A percentile compares a stretch with the other conserved stretches of the same genome.
Conservation (phyloP, 129 eudicot species). For the Gnaphalium uliginosum region DNA sequence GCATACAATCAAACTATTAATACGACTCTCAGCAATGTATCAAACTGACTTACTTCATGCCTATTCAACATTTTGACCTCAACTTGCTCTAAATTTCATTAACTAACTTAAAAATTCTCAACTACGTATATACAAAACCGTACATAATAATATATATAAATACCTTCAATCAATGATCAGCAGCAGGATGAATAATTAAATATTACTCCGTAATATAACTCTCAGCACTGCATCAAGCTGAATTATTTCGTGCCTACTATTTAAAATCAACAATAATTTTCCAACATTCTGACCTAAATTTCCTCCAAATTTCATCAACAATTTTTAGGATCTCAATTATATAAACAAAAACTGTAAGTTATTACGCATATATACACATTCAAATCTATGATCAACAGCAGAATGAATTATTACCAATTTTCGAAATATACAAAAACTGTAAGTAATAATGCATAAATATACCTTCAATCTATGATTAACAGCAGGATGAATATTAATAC, state of each 20-base stretch:
- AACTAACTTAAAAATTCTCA: too few relatives aligned
- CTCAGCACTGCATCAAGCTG: background rate
- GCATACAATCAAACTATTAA: background rate
- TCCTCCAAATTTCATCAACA: too few relatives aligned
- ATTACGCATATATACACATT: background rate
- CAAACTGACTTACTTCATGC: background rate
- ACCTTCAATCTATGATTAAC: conserved; percentile 98
- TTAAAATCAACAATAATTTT: background rate
- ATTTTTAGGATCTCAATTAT: background rate
- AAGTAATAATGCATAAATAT: background rate
- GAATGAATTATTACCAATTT: background rate
- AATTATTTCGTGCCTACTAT: background rate
- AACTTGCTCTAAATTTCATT: too few relatives aligned
- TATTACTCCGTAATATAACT: too few relatives aligned
- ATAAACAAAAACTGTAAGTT: background rate
- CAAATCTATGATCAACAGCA: background rate
- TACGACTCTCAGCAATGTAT: background rate
- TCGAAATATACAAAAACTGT: too few relatives aligned
- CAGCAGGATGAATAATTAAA: too few relatives aligned
- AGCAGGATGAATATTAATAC: conserved; percentile 96
- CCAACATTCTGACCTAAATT: background rate
- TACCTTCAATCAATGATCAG: too few relatives aligned
- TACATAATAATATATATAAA: too few relatives aligned
- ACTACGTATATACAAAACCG: too few relatives aligned
- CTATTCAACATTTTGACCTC: background rate